Percentiles rank a stretch among this genome's conserved stretches.
Evolutionary conservation across 2,329 filamentous ascomycete genomes (phyloP).

Genomic region (Pyrenochaeta sp.): DNA sequence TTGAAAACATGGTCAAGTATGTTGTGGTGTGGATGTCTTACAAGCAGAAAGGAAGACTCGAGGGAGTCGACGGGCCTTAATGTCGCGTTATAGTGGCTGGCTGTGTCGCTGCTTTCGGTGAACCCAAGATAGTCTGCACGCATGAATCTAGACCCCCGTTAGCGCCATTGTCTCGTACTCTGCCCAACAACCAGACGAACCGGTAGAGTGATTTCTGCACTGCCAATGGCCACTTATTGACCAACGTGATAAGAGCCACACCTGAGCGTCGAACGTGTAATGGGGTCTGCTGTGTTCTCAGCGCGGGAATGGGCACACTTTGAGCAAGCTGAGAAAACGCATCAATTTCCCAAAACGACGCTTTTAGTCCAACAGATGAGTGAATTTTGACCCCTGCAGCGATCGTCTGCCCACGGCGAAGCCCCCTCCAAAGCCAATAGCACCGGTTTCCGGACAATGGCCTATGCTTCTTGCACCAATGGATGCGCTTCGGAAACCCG

Average conservation of each 20-base stretch:
- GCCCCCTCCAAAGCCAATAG: constrained; percentile 4
- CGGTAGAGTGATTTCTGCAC: constrained; percentile 2
- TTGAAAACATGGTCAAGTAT: constrained; percentile 8
- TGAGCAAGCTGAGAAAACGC: background rate
- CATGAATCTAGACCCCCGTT: constrained; percentile 15
- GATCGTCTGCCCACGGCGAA: constrained; percentile 10
- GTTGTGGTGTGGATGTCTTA: background rate
- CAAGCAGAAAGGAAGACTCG: background rate
- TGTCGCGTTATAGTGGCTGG: constrained; percentile 9
- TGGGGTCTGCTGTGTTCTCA: background rate
- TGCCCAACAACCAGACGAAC: background rate
- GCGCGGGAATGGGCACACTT: background rate
- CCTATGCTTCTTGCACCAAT: background rate
- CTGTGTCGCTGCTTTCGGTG: background rate
- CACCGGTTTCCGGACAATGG: background rate
- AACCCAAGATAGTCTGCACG: background rate
- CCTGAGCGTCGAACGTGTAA: too few species aligned
- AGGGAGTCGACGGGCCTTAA: constrained; percentile 1
- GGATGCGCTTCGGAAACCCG: background rate
- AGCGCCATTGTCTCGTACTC: constrained; percentile 9
- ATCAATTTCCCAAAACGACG: background rate
- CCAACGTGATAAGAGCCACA: background rate
- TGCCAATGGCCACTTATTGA: background rate
- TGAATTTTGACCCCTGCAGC: constrained; percentile 6
- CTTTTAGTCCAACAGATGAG: constrained; percentile 6